These are phyloP conservation scores for Annulohypoxylon moriforme DNA, from an alignment of 495 filamentous ascomycete species.

Conservation along the genomic window DNA sequence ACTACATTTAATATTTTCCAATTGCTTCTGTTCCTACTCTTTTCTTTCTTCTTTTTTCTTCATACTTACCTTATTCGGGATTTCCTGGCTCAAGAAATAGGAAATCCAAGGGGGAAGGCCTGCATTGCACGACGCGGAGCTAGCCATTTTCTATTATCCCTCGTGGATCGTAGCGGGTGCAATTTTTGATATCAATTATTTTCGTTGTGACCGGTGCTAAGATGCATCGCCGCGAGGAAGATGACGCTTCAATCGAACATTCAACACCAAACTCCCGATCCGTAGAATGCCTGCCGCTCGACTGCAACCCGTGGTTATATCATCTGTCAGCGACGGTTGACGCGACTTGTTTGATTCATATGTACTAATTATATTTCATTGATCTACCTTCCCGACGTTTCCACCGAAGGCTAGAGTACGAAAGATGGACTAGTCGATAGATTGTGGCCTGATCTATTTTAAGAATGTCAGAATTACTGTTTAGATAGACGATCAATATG, in stretches of 20 bases:
- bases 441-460: neutral
- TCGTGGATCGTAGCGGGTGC: conserved; percentile 68
- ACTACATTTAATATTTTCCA: conserved; percentile 7
- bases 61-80: conserved; percentile 81
- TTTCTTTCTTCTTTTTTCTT: conserved; percentile 59
- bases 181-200: conserved; percentile 47
- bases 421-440: neutral
- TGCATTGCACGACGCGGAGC: conserved; percentile 84
- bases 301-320: no score
- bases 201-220: conserved; percentile 37
- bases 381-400: neutral
- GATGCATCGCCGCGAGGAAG: conserved; percentile 33
- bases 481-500: neutral
- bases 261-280: neutral
- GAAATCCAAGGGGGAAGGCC: conserved; percentile 70
- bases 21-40: neutral
- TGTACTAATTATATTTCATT: no score
- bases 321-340: no score
- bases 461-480: neutral
- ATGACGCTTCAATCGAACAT: neutral
- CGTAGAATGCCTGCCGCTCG: neutral
- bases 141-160: conserved; percentile 73
- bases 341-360: no score
- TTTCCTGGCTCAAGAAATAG: conserved; percentile 70
- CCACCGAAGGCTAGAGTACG: neutral